A percentile compares a stretch with the other conserved stretches of the same genome.
These are phyloP conservation scores for Kregervanrija pseudodelftensis DNA, from an alignment of 805 yeast genomes.

Conservation along the genomic window DNA sequence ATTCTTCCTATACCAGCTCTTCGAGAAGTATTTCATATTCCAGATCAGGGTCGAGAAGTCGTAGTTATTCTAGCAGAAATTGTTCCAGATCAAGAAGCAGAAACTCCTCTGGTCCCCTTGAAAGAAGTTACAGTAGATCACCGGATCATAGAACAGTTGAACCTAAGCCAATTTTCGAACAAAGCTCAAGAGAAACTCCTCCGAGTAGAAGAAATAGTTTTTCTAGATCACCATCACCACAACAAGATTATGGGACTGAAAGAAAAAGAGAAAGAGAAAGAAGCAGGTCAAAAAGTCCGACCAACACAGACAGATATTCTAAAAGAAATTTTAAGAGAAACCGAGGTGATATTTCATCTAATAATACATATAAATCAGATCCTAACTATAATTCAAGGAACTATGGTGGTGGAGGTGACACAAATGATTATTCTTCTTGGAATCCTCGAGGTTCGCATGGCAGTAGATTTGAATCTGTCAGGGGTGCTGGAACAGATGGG, in stretches of 20 bases:
- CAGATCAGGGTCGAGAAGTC: constrained; percentile 12
- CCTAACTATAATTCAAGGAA: no score
- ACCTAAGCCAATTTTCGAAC: neutral
- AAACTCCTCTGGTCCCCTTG: no score
- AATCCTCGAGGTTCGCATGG: no score
- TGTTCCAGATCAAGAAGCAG: constrained; percentile 8
- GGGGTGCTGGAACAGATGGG: no score
- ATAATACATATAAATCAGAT: no score
- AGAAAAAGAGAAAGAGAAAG: neutral
- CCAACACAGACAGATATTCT: neutral
- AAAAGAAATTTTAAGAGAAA: no score
- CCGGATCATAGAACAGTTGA: no score
- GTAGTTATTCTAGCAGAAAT: constrained; percentile 1
- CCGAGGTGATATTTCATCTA: no score
- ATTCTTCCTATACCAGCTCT: constrained; percentile 7
- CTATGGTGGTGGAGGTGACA: no score
- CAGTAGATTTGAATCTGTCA: no score
- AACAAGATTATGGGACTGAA: constrained; percentile 1
- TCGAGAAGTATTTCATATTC: constrained; percentile 6
- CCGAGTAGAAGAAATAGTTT: constrained; percentile 12
- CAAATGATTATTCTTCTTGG: no score
- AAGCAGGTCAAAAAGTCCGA: neutral
- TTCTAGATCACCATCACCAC: constrained; percentile 11
- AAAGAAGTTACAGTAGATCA: no score
- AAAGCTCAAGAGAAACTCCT: neutral